Conservation (phyloP, 495 filamentous ascomycete species). For the Podospora conica region DNA sequence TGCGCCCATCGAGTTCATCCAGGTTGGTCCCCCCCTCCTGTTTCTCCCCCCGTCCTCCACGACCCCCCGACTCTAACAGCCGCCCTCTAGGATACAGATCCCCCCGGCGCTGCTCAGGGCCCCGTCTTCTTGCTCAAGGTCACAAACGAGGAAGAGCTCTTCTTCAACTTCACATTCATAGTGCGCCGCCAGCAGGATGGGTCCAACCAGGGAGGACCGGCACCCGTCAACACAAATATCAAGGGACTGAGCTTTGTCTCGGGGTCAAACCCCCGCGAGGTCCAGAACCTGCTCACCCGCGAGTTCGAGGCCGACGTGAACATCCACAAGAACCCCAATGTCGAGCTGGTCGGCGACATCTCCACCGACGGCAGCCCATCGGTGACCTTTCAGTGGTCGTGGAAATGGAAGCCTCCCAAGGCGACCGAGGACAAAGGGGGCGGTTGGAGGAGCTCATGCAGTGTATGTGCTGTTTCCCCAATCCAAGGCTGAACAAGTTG, state of each 20-base stretch:
- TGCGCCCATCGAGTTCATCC: slow-evolving; percentile 78
- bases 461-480: slow-evolving; percentile 43
- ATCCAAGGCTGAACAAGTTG: neutral
- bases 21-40: slow-evolving; percentile 48
- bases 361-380: slow-evolving; percentile 72
- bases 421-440: slow-evolving; percentile 72
- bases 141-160: slow-evolving; percentile 81
- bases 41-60: slow-evolving; percentile 1
- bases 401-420: slow-evolving; percentile 95
- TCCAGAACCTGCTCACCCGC: slow-evolving; percentile 87
- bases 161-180: slow-evolving; percentile 87
- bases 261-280: slow-evolving; percentile 73
- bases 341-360: slow-evolving; percentile 85
- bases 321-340: slow-evolving; percentile 93
- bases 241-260: slow-evolving; percentile 90
- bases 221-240: slow-evolving; percentile 63
- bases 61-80: slow-evolving; percentile 10
- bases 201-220: slow-evolving; percentile 33
- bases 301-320: slow-evolving; percentile 98
- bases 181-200: slow-evolving; percentile 56
- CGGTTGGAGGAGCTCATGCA: slow-evolving; percentile 93
- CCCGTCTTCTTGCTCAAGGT: slow-evolving; percentile 83
- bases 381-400: slow-evolving; percentile 89
- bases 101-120: slow-evolving; percentile 42
- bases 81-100: slow-evolving; percentile 69